Conservation (phyloP, 192 early-diverging fungal genomes). For the Coemansia sp. region DNA sequence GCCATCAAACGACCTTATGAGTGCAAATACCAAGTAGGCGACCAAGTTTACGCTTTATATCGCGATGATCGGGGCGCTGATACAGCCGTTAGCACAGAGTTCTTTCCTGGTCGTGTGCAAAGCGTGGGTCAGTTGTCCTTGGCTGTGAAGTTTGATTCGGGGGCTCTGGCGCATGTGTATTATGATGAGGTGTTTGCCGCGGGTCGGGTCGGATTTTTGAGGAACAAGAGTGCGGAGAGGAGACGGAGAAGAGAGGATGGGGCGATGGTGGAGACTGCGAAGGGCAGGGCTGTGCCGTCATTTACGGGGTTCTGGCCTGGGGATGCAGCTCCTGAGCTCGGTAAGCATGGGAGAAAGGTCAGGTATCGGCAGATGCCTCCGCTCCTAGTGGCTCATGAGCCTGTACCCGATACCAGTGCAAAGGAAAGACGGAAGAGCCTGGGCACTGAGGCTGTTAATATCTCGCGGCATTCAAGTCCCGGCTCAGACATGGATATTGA, state of each 20-base stretch:
- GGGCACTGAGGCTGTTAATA: background rate
- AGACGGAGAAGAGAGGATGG: background rate
- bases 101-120: conserved; percentile 36
- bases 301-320: conserved; percentile 53
- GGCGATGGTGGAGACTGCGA: conserved; percentile 23
- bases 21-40: conserved; percentile 34
- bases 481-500: conserved; percentile 50
- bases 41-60: conserved; percentile 51
- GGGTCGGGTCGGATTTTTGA: conserved; percentile 43
- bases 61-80: conserved; percentile 35
- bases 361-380: conserved; percentile 39
- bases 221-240: conserved; percentile 34
- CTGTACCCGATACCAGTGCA: background rate
- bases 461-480: background rate
- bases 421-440: background rate
- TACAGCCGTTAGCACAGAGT: conserved; percentile 46
- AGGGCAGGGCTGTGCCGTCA: conserved; percentile 31
- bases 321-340: conserved; percentile 25
- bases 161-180: conserved; percentile 38
- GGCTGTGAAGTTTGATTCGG: conserved; percentile 31
- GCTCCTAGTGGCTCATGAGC: conserved; percentile 17
- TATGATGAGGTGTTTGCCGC: conserved; percentile 56
- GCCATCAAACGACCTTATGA: conserved; percentile 43
- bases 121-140: conserved; percentile 26
- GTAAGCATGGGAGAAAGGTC: conserved; percentile 34